phyloP scores from a whole-genome alignment of 1,139 yeast genomes.

The Yamadazyma kanchanaburiensis region DNA sequence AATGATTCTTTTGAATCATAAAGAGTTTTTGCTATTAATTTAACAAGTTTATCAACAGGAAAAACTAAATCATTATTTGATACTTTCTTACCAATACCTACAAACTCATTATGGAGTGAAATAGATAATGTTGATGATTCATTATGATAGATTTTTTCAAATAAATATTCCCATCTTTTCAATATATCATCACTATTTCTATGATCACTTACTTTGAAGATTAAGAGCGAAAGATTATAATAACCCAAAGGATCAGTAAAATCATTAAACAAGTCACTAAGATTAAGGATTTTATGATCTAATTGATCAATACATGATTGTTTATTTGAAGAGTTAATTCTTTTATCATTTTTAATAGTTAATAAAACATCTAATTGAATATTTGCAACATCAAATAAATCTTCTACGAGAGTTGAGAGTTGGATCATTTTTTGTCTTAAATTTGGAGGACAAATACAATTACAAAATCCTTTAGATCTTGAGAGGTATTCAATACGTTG shows the following conservation, averaged over 20 bases:
- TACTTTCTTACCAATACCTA: constrained; percentile 42
- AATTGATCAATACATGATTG: constrained; percentile 51
- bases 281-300: constrained; percentile 61
- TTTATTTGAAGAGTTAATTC: constrained; percentile 48
- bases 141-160: constrained; percentile 43
- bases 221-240: constrained; percentile 72
- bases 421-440: constrained; percentile 74
- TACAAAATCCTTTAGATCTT: constrained; percentile 90
- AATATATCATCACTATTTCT: constrained; percentile 70
- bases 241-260: constrained; percentile 88
- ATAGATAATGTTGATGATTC: constrained; percentile 25
- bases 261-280: constrained; percentile 79
- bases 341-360: constrained; percentile 55
- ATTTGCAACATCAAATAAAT: constrained; percentile 81
- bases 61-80: constrained; percentile 66
- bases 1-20: constrained; percentile 43
- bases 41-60: constrained; percentile 71
- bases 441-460: constrained; percentile 77
- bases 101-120: constrained; percentile 42
- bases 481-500: constrained; percentile 86
- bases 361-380: constrained; percentile 79
- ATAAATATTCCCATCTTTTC: constrained; percentile 66
- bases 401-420: constrained; percentile 68
- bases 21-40: constrained; percentile 47
- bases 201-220: constrained; percentile 81